Evolutionary conservation across 805 yeast genomes (phyloP).

Genomic region (Candida golubevii): DNA sequence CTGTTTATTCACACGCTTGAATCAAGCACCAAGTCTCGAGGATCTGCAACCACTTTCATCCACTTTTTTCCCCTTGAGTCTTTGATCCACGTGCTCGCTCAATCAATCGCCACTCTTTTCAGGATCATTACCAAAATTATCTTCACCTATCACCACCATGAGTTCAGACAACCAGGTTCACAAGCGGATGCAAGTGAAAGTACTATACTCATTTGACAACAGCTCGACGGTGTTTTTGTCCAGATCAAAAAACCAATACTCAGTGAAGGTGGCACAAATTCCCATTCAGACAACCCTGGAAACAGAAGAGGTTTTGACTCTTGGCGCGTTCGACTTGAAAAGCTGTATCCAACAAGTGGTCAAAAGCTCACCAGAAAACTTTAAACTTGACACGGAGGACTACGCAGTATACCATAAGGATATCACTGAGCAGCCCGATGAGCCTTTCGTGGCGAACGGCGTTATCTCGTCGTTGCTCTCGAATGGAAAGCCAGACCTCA

Average conservation of each 20-base stretch:
- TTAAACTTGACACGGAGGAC: conserved; percentile 34
- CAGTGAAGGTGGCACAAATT: conserved; percentile 37
- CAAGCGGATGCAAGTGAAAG: conserved; percentile 43
- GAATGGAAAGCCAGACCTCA: conserved; percentile 22
- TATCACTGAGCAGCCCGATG: conserved; percentile 45
- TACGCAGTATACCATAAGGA: conserved; percentile 45
- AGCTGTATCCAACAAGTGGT: conserved; percentile 36
- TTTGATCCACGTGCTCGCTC: no score
- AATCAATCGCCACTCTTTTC: no score
- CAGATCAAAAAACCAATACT: conserved; percentile 29
- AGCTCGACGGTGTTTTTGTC: conserved; percentile 41
- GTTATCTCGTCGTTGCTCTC: conserved; percentile 29
- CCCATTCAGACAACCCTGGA: conserved; percentile 21
- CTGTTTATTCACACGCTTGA: no score
- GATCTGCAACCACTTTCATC: no score
- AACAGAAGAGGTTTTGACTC: conserved; percentile 28
- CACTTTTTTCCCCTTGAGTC: no score
- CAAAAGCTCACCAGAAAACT: conserved; percentile 40
- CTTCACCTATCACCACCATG: conserved; percentile 8
- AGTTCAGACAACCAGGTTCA: conserved; percentile 22
- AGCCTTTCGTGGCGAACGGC: conserved; percentile 44
- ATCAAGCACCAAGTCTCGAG: no score
- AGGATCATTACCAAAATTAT: no score
- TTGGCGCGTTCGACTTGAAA: conserved; percentile 41
- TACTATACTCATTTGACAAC: conserved; percentile 42